These are phyloP conservation scores for Paspalum notatum DNA, from an alignment of 176 grass and related monocot genomes.

Conservation along the genomic window DNA sequence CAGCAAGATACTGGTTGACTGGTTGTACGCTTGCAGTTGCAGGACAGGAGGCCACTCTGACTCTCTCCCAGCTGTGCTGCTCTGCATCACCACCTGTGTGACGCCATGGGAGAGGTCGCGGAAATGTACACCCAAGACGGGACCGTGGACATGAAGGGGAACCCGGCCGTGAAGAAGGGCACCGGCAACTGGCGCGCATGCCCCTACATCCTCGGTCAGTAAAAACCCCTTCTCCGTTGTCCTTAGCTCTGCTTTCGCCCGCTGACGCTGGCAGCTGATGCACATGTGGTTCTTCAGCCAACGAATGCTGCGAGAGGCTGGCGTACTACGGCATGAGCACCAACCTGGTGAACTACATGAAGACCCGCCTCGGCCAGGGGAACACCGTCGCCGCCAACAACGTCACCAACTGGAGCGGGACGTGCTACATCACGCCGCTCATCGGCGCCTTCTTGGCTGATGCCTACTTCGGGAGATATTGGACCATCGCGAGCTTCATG, in stretches of 20 bases:
- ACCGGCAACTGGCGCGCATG: slow-evolving; percentile 84
- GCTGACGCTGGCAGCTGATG: background rate
- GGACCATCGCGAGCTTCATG: slow-evolving; percentile 86
- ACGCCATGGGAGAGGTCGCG: slow-evolving; percentile 51
- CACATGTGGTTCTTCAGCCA: slow-evolving; percentile 39
- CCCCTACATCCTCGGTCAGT: slow-evolving; percentile 91
- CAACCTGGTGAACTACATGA: slow-evolving; percentile 87
- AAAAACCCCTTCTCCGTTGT: background rate
- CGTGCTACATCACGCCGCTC: slow-evolving; percentile 79
- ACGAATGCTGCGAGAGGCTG: slow-evolving; percentile 84
- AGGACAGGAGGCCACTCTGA: slow-evolving; percentile 16
- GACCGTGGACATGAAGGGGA: slow-evolving; percentile 77
- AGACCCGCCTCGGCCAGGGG: slow-evolving; percentile 47
- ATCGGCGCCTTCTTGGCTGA: slow-evolving; percentile 84
- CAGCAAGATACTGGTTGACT: background rate
- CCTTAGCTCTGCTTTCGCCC: background rate
- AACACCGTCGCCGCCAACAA: slow-evolving; percentile 60
- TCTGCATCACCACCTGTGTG: background rate
- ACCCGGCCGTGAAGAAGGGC: slow-evolving; percentile 54
- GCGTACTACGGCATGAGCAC: slow-evolving; percentile 93
- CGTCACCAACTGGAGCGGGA: slow-evolving; percentile 78
- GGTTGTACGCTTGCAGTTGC: slow-evolving; percentile 21
- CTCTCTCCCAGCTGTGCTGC: background rate
- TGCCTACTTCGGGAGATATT: slow-evolving; percentile 78
- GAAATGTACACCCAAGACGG: slow-evolving; percentile 80